Evolutionary conservation across 176 grass and related monocot species (phyloP), one percentile per base, ranked within the genome.

Genomic region (Carex cristatella): DNA sequence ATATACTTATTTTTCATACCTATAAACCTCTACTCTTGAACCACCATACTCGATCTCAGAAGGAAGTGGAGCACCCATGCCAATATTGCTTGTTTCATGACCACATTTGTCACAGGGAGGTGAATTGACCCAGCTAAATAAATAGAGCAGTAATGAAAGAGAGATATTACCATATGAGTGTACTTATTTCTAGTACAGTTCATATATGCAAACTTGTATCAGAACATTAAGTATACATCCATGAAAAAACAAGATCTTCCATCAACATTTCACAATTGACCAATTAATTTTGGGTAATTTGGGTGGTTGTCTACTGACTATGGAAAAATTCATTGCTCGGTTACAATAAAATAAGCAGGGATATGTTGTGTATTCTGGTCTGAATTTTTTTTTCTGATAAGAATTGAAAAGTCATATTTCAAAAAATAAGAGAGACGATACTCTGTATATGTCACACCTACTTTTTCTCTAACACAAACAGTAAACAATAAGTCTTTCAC

Each of bases 61-160:
- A 75, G 85, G 85, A 85, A 91, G 86, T 60, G 93, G 77, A 38
- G 63, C 85, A 15, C 87, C 96, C 96, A 95, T 99, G 88, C 90
- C 91, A 91, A 86, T 59, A 61, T 66, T 86, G 42, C 51, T 94
- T 71, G 96, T 95, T 71, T 87, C 91, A 88, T 55, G 13, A 66
- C 87, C 91, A 84, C 96, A 99, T 55, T 85, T 93, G 31, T 94
- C 85, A 79, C 96, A 99, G 76, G 93, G 83, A 14, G 93, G 65
- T 80, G 93, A 91, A 82, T 99, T 95, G 31, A 99, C 93, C 96
- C 96, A 99, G 61, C 96, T 99, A 82, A 85, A 70, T 87, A 61
- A 75, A 49, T 60, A 32, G 71, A 89, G 37, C 68, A 23, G 10
- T 73, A 81, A 31, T 1, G 0, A 74, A 73, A 64, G 13, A 60